Evolutionary conservation across 352 stramenopile genomes (phyloP).

Genomic region (Plasmopara viticola): DNA sequence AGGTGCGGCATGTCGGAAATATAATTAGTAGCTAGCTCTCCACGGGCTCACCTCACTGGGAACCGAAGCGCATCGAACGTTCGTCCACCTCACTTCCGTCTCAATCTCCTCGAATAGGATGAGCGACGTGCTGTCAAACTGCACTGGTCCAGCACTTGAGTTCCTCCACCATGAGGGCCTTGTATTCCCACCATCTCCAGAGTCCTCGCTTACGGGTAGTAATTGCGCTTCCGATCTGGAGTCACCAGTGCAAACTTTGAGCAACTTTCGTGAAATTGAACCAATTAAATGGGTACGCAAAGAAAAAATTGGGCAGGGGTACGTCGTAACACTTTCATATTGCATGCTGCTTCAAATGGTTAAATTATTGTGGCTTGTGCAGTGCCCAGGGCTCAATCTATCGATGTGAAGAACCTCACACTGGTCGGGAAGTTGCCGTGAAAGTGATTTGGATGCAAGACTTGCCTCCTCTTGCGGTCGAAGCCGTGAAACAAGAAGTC

Average conservation of each 20-base stretch:
- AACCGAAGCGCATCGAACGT: too few relatives aligned
- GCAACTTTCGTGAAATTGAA: constrained; percentile 13
- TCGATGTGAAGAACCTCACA: constrained; percentile 49
- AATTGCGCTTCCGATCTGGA: constrained; percentile 17
- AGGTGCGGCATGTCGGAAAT: too few relatives aligned
- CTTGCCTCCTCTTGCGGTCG: constrained; percentile 39
- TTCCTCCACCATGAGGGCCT: constrained; percentile 23
- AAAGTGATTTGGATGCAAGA: constrained; percentile 67
- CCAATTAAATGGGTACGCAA: constrained; percentile 49
- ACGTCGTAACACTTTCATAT: constrained; percentile 2
- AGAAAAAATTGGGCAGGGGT: constrained; percentile 79
- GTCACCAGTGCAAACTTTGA: constrained; percentile 12
- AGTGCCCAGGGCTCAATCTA: constrained; percentile 69
- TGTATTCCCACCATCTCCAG: constrained; percentile 21
- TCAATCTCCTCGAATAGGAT: too few relatives aligned
- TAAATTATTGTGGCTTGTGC: constrained; percentile 3
- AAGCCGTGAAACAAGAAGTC: constrained; percentile 58
- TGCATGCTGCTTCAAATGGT: constrained; percentile 4
- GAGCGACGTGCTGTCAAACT: too few relatives aligned
- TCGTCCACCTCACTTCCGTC: too few relatives aligned
- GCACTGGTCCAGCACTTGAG: constrained; percentile 1
- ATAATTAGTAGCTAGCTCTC: too few relatives aligned
- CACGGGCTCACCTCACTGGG: too few relatives aligned
- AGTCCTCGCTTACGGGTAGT: constrained; percentile 27
- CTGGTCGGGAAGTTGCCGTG: constrained; percentile 46